Evolutionary conservation across 495 filamentous ascomycete species (phyloP).

Genomic region (Opeltia flavorubescens): DNA sequence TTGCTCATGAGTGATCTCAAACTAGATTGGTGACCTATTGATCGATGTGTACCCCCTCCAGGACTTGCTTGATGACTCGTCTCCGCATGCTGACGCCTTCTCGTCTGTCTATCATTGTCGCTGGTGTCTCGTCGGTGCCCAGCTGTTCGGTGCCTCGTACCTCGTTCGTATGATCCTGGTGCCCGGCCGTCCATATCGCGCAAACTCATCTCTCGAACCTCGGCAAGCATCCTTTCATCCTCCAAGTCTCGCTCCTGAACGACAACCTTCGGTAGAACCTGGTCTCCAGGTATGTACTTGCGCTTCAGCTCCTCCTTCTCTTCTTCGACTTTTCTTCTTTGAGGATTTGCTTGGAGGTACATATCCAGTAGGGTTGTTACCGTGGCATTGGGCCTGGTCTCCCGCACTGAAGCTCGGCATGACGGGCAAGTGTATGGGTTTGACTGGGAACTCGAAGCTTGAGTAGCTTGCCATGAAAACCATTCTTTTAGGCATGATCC

Average conservation of each 20-base stretch:
- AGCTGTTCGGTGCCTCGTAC: constrained; percentile 18
- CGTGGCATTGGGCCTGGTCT: constrained; percentile 70
- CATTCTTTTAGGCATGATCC: constrained; percentile 88
- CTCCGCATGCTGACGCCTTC: constrained; percentile 18
- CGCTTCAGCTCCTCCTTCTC: constrained; percentile 59
- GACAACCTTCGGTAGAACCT: constrained; percentile 47
- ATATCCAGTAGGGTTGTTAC: constrained; percentile 74
- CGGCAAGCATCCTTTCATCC: constrained; percentile 53
- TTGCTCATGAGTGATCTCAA: constrained; percentile 67
- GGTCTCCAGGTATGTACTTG: constrained; percentile 64
- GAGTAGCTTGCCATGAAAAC: constrained; percentile 56
- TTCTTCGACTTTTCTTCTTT: constrained; percentile 42
- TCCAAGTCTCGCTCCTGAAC: constrained; percentile 32
- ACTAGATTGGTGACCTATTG: constrained; percentile 74
- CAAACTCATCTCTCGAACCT: constrained; percentile 58
- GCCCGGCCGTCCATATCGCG: constrained; percentile 41
- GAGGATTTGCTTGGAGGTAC: constrained; percentile 58
- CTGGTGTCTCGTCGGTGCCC: constrained; percentile 22
- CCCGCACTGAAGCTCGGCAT: constrained; percentile 73
- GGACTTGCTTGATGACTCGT: neutral
- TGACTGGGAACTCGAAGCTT: constrained; percentile 33
- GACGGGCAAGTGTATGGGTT: constrained; percentile 75
- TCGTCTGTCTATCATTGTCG: constrained; percentile 29
- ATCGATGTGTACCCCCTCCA: constrained; percentile 25
- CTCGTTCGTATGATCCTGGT: constrained; percentile 18